Evolutionary conservation across 148 eudicot species (phyloP).

Genomic region (Rhododendron williamsianum): DNA sequence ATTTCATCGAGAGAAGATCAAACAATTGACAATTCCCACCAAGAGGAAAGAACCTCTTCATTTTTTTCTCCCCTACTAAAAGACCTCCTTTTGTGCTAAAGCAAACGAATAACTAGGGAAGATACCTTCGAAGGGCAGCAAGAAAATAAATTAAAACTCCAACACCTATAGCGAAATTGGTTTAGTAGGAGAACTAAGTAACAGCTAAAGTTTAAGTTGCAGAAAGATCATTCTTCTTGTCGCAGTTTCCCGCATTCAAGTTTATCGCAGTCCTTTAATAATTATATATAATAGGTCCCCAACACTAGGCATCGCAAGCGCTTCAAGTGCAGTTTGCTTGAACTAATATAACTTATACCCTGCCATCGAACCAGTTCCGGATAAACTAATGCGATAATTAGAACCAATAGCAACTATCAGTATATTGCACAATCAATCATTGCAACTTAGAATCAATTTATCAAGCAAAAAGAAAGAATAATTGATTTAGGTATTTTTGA

Average conservation of each 20-base stretch:
- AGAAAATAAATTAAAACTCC: not conserved
- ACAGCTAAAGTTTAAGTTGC: not conserved
- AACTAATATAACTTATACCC: not conserved
- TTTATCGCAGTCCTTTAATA: not conserved
- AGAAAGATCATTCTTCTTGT: not conserved
- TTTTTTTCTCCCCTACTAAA: not conserved
- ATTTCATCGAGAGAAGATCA: not conserved
- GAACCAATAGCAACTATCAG: not conserved
- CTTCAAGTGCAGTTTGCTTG: not conserved
- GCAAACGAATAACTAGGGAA: not conserved
- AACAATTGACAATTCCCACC: not conserved
- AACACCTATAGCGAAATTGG: not conserved
- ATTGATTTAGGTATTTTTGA: not conserved
- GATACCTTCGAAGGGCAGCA: not conserved
- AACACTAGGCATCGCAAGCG: not conserved
- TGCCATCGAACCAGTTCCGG: not conserved
- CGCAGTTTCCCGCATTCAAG: not conserved
- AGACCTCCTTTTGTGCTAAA: not conserved
- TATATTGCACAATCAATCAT: not conserved
- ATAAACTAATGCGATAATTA: not conserved
- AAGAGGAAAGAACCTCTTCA: not conserved
- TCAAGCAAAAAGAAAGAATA: not conserved
- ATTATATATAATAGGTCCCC: not conserved
- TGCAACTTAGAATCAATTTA: not conserved
- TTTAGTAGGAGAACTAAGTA: not conserved